Evolutionary conservation across 2,329 filamentous ascomycete species (phyloP).

Genomic region (Fusarium pseudonygamai): DNA sequence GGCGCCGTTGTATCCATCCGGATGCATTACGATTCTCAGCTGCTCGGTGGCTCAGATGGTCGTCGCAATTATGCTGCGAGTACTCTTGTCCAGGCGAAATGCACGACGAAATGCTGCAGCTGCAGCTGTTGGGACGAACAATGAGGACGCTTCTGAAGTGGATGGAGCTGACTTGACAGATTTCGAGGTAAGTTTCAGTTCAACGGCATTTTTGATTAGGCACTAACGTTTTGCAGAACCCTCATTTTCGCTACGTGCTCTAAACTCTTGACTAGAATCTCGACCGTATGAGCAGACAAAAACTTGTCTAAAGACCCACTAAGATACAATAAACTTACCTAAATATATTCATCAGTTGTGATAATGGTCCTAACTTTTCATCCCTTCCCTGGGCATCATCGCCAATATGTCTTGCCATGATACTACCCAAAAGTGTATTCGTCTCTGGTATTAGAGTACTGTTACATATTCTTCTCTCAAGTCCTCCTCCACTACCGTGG

Average conservation of each 20-base stretch:
- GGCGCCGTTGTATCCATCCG: constrained; percentile 60
- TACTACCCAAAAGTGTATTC: neutral
- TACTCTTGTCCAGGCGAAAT: constrained; percentile 22
- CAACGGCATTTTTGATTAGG: too few relatives aligned
- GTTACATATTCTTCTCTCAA: fast-evolving
- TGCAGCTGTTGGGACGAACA: neutral
- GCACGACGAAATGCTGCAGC: constrained; percentile 16
- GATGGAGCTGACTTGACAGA: constrained; percentile 33
- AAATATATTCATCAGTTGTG: neutral
- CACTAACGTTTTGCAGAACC: constrained; percentile 22
- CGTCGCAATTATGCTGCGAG: constrained; percentile 23
- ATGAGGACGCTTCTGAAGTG: neutral
- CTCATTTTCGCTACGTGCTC: constrained; percentile 30
- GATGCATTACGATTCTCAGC: constrained; percentile 51
- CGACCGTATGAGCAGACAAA: too few relatives aligned
- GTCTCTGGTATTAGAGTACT: neutral
- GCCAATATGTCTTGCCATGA: neutral
- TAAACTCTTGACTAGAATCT: too few relatives aligned
- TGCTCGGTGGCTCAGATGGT: constrained; percentile 32
- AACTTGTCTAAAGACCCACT: too few relatives aligned
- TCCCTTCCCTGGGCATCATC: fast-evolving
- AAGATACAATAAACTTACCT: too few relatives aligned
- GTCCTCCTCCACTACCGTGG: fast-evolving
- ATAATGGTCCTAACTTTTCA: neutral
- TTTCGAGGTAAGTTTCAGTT: constrained; percentile 25